Percentiles rank a stretch among this genome's conserved stretches.
phyloP scores from a whole-genome alignment of 2,329 filamentous ascomycete species.

The Ceratocystis cubensis region DNA sequence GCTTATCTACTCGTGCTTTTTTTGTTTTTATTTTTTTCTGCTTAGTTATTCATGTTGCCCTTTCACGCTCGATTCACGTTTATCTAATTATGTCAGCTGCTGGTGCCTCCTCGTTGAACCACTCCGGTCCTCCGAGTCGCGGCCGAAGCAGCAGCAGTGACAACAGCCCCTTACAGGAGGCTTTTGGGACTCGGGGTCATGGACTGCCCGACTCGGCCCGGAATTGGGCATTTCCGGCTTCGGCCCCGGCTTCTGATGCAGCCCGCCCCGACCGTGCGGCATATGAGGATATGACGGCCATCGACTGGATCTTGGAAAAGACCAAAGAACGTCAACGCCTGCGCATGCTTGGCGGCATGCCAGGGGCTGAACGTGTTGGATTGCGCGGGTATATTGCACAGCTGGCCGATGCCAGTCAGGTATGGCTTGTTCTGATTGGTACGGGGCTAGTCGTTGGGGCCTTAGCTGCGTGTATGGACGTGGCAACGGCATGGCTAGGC shows the following conservation, averaged over 20 bases:
- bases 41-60: neutral
- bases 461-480: conserved; percentile 78
- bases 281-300: conserved; percentile 92
- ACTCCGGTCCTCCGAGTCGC: conserved; percentile 23
- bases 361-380: conserved; percentile 36
- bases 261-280: conserved; percentile 49
- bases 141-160: conserved; percentile 28
- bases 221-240: conserved; percentile 30
- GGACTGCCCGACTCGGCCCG: conserved; percentile 35
- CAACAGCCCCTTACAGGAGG: conserved; percentile 35
- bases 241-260: conserved; percentile 14
- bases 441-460: conserved; percentile 74
- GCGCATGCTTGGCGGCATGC: conserved; percentile 43
- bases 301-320: conserved; percentile 99
- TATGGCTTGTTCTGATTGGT: conserved; percentile 78
- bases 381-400: conserved; percentile 60
- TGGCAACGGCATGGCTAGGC: conserved; percentile 83
- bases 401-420: conserved; percentile 72
- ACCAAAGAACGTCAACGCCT: conserved; percentile 86
- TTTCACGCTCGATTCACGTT: conserved; percentile 14
- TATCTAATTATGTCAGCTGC: conserved; percentile 20
- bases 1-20: conserved; percentile 22
- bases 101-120: conserved; percentile 20
- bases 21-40: neutral
- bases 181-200: too few species aligned